Evolutionary conservation across 1,139 yeast genomes (phyloP).

Genomic region (Komagataea norvegica): DNA sequence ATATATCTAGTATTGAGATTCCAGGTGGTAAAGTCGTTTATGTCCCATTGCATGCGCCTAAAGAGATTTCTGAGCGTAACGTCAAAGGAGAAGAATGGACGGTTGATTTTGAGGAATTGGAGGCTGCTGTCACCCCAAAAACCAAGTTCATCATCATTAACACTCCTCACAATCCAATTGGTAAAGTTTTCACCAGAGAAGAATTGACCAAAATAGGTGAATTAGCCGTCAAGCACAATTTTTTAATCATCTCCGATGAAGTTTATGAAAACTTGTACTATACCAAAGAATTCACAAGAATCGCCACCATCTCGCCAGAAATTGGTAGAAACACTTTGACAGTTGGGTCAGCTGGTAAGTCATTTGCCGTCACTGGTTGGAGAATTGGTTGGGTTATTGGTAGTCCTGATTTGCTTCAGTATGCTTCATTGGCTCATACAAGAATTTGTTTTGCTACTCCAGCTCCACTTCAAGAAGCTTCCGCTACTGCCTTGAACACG

Average conservation of each 20-base stretch:
- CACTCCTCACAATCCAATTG: conserved; percentile 95
- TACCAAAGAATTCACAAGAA: conserved; percentile 64
- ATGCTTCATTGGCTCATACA: conserved; percentile 86
- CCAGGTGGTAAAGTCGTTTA: conserved; percentile 89
- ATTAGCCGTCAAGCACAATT: conserved; percentile 76
- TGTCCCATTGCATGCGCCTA: conserved; percentile 83
- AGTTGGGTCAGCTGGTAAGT: conserved; percentile 95
- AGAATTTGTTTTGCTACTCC: conserved; percentile 88
- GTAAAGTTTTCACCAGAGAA: conserved; percentile 73
- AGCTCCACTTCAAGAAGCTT: conserved; percentile 92
- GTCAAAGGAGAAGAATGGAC: conserved; percentile 85
- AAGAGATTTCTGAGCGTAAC: conserved; percentile 54
- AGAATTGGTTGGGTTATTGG: conserved; percentile 96
- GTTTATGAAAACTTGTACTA: conserved; percentile 89
- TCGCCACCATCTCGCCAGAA: conserved; percentile 78
- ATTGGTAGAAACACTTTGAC: conserved; percentile 75
- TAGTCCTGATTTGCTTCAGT: conserved; percentile 71
- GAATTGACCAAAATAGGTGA: conserved; percentile 75
- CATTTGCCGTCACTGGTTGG: conserved; percentile 98
- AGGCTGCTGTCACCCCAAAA: conserved; percentile 59
- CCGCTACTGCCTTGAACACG: conserved; percentile 64
- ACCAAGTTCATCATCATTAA: conserved; percentile 86
- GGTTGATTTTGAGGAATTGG: conserved; percentile 72
- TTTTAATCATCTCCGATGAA: conserved; percentile 83
- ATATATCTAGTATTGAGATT: conserved; percentile 87